Conservation (phyloP, 2,329 filamentous ascomycete genomes). For the Teratosphaeria destructans region DNA sequence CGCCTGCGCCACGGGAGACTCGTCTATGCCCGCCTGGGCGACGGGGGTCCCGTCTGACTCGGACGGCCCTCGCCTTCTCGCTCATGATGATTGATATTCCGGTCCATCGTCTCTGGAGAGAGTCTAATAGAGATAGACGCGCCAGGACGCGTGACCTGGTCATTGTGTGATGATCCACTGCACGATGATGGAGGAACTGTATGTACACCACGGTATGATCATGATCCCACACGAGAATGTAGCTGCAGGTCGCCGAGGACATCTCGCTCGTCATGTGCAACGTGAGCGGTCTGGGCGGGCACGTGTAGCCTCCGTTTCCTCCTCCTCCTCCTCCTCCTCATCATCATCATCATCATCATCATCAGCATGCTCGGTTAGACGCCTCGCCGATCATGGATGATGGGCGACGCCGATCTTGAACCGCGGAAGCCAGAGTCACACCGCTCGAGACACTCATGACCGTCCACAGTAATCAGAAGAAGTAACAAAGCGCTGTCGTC, state of each 20-base stretch:
- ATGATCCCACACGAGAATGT: too few species aligned
- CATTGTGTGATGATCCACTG: not conserved
- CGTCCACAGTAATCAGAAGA: too few species aligned
- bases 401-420: too few species aligned
- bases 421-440: too few species aligned
- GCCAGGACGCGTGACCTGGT: not conserved
- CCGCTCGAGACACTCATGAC: too few species aligned
- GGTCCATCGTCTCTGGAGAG: not conserved
- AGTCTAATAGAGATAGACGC: not conserved
- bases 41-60: not conserved
- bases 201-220: too few species aligned
- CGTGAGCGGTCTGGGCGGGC: too few species aligned
- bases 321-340: too few species aligned
- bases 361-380: too few species aligned
- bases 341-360: too few species aligned
- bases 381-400: too few species aligned
- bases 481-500: not conserved
- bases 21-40: not conserved
- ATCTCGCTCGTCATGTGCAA: not conserved
- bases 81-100: not conserved
- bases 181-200: not conserved
- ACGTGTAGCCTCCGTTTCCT: not conserved
- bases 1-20: not conserved
- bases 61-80: not conserved
- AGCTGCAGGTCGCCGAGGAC: not conserved